These are phyloP conservation scores for Claviceps spartinae DNA, from an alignment of 2,329 filamentous ascomycete genomes.

Conservation along the genomic window DNA sequence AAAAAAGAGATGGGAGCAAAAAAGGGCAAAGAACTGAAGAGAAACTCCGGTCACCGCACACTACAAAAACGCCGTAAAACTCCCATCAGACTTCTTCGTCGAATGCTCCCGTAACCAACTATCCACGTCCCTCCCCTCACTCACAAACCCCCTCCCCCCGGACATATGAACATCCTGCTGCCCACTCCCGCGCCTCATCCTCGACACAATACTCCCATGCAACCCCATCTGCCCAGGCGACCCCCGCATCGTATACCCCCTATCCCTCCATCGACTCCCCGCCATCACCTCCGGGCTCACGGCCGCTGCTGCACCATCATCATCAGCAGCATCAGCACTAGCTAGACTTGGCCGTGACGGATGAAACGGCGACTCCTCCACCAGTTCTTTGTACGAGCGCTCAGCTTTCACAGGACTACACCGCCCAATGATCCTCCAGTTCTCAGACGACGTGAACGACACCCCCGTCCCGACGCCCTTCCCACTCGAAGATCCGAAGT, in stretches of 20 bases:
- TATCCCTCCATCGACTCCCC: constrained; percentile 5
- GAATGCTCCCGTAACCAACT: constrained; percentile 11
- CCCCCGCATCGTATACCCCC: background rate
- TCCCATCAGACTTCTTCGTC: constrained; percentile 11
- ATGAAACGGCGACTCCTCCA: constrained; percentile 23
- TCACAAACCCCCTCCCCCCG: constrained; percentile 4
- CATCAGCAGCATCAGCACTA: constrained; percentile 9
- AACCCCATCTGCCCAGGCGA: constrained; percentile 3
- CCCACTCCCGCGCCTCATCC: constrained; percentile 2
- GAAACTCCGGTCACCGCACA: background rate
- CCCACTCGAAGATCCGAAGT: constrained; percentile 7
- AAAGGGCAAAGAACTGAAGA: background rate
- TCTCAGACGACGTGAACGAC: constrained; percentile 24
- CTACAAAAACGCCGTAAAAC: constrained; percentile 15
- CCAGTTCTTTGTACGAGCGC: constrained; percentile 20
- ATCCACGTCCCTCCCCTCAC: background rate
- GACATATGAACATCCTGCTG: constrained; percentile 7
- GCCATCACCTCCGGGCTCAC: constrained; percentile 7
- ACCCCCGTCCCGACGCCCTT: constrained; percentile 15
- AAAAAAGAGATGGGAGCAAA: background rate
- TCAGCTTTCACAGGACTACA: constrained; percentile 14
- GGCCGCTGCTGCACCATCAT: constrained; percentile 1
- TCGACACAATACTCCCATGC: constrained; percentile 4
- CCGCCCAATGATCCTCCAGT: constrained; percentile 20
- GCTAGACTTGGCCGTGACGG: constrained; percentile 20